Conservation (phyloP, 305 asterid species). For the Solanum hybrid region DNA sequence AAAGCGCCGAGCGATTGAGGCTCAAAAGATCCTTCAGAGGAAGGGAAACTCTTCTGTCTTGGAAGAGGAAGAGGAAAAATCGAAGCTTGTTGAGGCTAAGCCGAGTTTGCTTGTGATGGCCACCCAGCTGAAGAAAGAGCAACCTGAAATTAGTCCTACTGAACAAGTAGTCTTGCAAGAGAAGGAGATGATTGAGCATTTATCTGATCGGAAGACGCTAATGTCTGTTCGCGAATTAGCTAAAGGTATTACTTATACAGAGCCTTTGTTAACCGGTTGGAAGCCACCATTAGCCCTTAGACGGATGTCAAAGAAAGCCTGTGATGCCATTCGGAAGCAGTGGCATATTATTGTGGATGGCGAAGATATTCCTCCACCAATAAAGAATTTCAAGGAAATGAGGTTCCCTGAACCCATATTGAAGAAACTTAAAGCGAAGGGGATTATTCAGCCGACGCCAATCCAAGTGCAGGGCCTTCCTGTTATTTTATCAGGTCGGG, state of each 20-base stretch:
- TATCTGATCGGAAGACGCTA: constrained; percentile 63
- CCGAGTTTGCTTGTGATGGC: constrained; percentile 69
- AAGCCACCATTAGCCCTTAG: constrained; percentile 64
- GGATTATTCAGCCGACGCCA: constrained; percentile 77
- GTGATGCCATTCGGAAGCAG: constrained; percentile 59
- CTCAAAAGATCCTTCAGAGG: constrained; percentile 61
- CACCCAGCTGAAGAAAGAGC: constrained; percentile 70
- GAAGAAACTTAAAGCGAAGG: constrained; percentile 59
- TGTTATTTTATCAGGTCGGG: constrained; percentile 62
- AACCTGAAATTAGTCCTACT: constrained; percentile 62
- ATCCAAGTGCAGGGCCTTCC: constrained; percentile 87
- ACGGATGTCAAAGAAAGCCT: constrained; percentile 51
- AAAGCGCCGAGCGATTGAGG: constrained; percentile 62
- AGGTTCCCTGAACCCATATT: constrained; percentile 71
- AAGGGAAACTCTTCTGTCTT: constrained; percentile 42
- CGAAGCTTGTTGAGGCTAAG: constrained; percentile 54
- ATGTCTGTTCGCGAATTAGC: constrained; percentile 80
- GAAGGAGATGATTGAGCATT: constrained; percentile 73
- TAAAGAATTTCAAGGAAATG: constrained; percentile 72
- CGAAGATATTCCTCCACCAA: constrained; percentile 69
- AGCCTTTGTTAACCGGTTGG: constrained; percentile 73
- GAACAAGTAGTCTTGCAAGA: constrained; percentile 66
- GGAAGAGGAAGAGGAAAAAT: constrained; percentile 60
- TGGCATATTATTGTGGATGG: constrained; percentile 85
- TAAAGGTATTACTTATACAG: constrained; percentile 67